Conservation (phyloP, 139 green algal genomes). For the Penium margaritaceum region DNA sequence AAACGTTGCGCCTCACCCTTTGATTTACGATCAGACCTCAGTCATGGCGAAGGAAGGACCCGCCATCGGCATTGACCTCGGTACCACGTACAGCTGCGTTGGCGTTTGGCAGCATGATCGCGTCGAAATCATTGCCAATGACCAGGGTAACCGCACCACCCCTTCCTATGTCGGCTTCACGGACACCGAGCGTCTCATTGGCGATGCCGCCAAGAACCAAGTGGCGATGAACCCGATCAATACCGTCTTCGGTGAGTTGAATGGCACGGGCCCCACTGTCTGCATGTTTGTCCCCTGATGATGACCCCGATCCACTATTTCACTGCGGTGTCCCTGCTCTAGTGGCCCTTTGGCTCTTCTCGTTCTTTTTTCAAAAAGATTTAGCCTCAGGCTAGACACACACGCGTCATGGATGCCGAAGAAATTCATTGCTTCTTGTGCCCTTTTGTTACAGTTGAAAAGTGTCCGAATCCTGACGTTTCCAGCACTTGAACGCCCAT, state of each 20-base stretch:
- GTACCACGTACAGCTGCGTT: slow-evolving; percentile 61
- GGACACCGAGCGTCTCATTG: slow-evolving; percentile 89
- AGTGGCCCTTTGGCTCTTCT: too few species aligned
- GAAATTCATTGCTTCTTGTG: background rate
- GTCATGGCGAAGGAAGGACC: slow-evolving; percentile 27
- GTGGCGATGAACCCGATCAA: slow-evolving; percentile 73
- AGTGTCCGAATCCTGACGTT: too few species aligned
- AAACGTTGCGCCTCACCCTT: too few species aligned
- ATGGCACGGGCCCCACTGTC: too few species aligned
- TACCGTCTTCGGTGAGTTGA: slow-evolving; percentile 11
- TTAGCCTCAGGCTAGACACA: too few species aligned
- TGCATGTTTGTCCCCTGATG: too few species aligned
- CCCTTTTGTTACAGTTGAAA: too few species aligned
- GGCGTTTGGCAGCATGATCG: slow-evolving; percentile 80
- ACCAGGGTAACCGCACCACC: slow-evolving; percentile 81
- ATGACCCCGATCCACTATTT: too few species aligned
- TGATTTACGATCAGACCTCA: too few species aligned
- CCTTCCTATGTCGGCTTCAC: slow-evolving; percentile 92
- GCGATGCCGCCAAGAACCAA: slow-evolving; percentile 82
- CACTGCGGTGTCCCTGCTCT: too few species aligned
- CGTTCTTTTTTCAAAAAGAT: too few species aligned
- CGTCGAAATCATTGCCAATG: slow-evolving; percentile 78
- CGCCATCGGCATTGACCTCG: slow-evolving; percentile 42
- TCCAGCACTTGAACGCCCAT: background rate
- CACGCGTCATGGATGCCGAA: too few species aligned